phyloP scores from a whole-genome alignment of 2,329 filamentous ascomycete species.

The Calycina herbarum region DNA sequence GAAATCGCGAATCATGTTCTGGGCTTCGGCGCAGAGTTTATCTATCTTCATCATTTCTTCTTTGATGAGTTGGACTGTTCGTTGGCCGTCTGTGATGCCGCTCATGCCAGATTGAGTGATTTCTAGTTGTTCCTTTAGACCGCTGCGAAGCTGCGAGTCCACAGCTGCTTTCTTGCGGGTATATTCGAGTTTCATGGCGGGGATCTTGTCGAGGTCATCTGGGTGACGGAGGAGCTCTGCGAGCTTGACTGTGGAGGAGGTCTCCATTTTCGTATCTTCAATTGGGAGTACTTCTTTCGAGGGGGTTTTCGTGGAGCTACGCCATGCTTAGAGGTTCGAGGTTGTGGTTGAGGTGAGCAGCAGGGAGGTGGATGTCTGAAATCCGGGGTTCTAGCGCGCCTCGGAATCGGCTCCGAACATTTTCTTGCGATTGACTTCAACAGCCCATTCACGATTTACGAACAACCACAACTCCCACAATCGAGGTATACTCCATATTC shows the following conservation, averaged over 20 bases:
- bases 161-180: slow-evolving; percentile 89
- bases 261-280: slow-evolving; percentile 36
- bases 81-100: slow-evolving; percentile 84
- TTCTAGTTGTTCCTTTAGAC: slow-evolving; percentile 88
- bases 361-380: slow-evolving; percentile 7
- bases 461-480: slow-evolving; percentile 12
- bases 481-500: slow-evolving; percentile 14
- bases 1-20: slow-evolving; percentile 97
- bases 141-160: slow-evolving; percentile 85
- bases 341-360: slow-evolving; percentile 13
- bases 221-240: slow-evolving; percentile 91
- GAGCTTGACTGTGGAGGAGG: slow-evolving; percentile 58
- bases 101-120: slow-evolving; percentile 92
- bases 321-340: slow-evolving; percentile 23
- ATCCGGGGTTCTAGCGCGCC: slow-evolving; percentile 20
- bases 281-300: slow-evolving; percentile 12
- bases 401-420: slow-evolving; percentile 10
- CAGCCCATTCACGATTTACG: slow-evolving; percentile 10
- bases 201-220: slow-evolving; percentile 96
- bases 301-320: slow-evolving; percentile 19
- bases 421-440: slow-evolving; percentile 19
- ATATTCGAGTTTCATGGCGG: slow-evolving; percentile 86
- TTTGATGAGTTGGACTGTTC: slow-evolving; percentile 88
- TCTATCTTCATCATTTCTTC: slow-evolving; percentile 99
- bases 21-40: slow-evolving; percentile 92